Evolutionary conservation across 306 rosid species (phyloP).

Genomic region (Albizia julibrissin): DNA sequence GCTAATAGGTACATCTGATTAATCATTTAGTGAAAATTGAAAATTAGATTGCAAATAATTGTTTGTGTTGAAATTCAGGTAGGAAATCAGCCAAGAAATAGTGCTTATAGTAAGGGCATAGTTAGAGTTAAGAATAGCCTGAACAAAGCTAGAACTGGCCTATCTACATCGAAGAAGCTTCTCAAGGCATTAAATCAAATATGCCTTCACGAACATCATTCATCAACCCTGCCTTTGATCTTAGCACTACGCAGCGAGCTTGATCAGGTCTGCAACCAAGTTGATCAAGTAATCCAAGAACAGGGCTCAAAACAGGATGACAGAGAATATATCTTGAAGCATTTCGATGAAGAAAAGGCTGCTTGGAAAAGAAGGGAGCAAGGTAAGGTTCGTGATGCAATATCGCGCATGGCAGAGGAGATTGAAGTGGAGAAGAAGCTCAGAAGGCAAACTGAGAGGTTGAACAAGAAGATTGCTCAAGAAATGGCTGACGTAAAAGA

Average conservation of each 20-base stretch:
- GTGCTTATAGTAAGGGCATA: slow-evolving; percentile 20
- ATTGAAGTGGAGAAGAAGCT: slow-evolving; percentile 61
- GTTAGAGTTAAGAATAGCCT: slow-evolving; percentile 39
- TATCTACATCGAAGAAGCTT: slow-evolving; percentile 62
- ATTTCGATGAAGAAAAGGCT: slow-evolving; percentile 59
- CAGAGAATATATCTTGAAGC: slow-evolving; percentile 44
- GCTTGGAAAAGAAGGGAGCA: slow-evolving; percentile 57
- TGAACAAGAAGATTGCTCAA: slow-evolving; percentile 61
- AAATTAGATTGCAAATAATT: not conserved
- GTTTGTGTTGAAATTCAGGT: slow-evolving; percentile 41
- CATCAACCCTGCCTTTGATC: slow-evolving; percentile 42
- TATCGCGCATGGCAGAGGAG: slow-evolving; percentile 44
- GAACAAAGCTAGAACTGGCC: slow-evolving; percentile 57
- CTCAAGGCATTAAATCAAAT: slow-evolving; percentile 53
- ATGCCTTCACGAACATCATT: slow-evolving; percentile 44
- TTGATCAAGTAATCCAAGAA: slow-evolving; percentile 46
- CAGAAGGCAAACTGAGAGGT: slow-evolving; percentile 59
- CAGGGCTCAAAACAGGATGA: slow-evolving; percentile 43
- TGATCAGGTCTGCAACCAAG: slow-evolving; percentile 44
- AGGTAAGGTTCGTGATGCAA: slow-evolving; percentile 43
- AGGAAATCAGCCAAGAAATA: slow-evolving; percentile 32
- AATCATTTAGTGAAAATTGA: not conserved
- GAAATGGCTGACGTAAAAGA: slow-evolving; percentile 54
- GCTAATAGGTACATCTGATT: not conserved
- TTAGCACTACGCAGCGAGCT: slow-evolving; percentile 55